Evolutionary conservation across 257 asterid species (phyloP).

Genomic region (Eustoma russellianum): DNA sequence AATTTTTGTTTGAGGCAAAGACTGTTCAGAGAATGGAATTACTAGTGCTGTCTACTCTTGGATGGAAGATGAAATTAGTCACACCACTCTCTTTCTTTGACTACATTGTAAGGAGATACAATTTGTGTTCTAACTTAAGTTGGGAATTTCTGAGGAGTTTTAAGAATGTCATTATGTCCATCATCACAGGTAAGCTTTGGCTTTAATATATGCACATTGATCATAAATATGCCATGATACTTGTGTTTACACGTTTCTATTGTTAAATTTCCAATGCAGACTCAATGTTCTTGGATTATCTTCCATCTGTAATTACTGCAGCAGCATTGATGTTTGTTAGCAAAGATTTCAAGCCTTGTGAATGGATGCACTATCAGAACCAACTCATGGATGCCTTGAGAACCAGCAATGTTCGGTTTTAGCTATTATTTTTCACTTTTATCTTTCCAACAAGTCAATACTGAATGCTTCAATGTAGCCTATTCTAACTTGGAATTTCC

Average conservation of each 20-base stretch:
- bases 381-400: constrained; percentile 26
- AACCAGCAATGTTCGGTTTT: constrained; percentile 25
- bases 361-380: constrained; percentile 18
- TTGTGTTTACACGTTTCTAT: neutral
- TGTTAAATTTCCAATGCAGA: constrained; percentile 30
- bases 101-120: constrained; percentile 73
- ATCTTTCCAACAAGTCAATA: neutral
- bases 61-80: constrained; percentile 83
- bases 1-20: constrained; percentile 69
- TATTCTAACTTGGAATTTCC: neutral
- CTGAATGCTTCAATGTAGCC: neutral
- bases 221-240: neutral
- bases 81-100: constrained; percentile 80
- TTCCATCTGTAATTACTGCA: constrained; percentile 44
- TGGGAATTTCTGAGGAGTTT: constrained; percentile 59
- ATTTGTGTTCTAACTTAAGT: constrained; percentile 35
- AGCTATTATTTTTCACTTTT: neutral
- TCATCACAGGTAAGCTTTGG: constrained; percentile 48
- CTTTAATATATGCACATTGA: neutral
- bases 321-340: constrained; percentile 23
- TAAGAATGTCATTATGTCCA: constrained; percentile 45
- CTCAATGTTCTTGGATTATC: constrained; percentile 45
- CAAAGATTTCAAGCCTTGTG: constrained; percentile 25
- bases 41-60: constrained; percentile 58
- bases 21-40: constrained; percentile 91